Percentiles rank a stretch among this genome's conserved stretches.
These are phyloP conservation scores for Russula sp. DNA, from an alignment of 768 basidiomycete species.

Conservation along the genomic window DNA sequence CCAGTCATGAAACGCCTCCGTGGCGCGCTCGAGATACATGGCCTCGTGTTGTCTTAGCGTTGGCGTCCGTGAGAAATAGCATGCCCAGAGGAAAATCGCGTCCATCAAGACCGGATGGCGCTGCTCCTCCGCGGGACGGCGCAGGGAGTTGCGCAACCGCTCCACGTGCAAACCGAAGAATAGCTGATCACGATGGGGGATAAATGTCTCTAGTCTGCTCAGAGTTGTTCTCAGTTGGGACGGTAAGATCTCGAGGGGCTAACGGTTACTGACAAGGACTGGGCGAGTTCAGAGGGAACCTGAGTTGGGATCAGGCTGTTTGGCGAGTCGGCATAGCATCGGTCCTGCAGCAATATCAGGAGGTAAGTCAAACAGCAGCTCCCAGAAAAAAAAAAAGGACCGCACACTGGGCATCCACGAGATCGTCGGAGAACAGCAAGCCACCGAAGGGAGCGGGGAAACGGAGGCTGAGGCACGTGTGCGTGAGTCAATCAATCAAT, in stretches of 20 bases:
- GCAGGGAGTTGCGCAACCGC: constrained; percentile 56
- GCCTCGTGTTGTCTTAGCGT: constrained; percentile 66
- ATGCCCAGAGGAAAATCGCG: constrained; percentile 78
- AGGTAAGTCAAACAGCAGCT: background rate
- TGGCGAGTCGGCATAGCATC: constrained; percentile 9
- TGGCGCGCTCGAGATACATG: constrained; percentile 59
- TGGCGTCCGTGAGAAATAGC: constrained; percentile 69
- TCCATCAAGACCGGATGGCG: constrained; percentile 75
- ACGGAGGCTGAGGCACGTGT: constrained; percentile 8
- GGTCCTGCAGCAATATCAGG: constrained; percentile 1
- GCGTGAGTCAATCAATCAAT: background rate
- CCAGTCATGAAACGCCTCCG: constrained; percentile 58
- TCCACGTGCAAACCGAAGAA: constrained; percentile 66
- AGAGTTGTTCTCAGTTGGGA: constrained; percentile 1
- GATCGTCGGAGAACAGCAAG: constrained; percentile 14
- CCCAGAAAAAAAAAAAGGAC: background rate
- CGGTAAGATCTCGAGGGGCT: background rate
- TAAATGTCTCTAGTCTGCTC: constrained; percentile 64
- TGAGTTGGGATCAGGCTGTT: constrained; percentile 36
- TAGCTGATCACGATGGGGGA: constrained; percentile 69
- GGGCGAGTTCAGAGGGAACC: constrained; percentile 52
- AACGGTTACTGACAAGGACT: constrained; percentile 49
- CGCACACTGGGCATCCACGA: constrained; percentile 17
- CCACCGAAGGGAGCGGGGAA: constrained; percentile 16
- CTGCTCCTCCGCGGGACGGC: constrained; percentile 48